Conservation (phyloP, 129 eudicot genomes). For the Helianthus tuberosus region DNA sequence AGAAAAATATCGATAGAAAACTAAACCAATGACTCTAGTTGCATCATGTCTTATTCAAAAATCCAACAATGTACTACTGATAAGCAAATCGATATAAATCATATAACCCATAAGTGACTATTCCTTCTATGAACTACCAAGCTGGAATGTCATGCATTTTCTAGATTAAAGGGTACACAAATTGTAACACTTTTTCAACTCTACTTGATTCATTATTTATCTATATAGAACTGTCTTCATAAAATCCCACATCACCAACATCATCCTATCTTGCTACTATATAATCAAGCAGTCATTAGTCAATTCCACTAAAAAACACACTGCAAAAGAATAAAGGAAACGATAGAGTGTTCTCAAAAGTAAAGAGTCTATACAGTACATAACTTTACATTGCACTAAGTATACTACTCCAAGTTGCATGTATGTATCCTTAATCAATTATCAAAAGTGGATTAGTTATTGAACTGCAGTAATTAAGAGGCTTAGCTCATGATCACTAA, state of each 20-base stretch:
- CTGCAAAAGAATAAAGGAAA: background rate
- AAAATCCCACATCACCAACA: slow-evolving; percentile 7
- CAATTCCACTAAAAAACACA: background rate
- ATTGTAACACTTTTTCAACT: background rate
- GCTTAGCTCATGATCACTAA: slow-evolving; percentile 1
- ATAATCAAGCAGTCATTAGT: slow-evolving; percentile 9
- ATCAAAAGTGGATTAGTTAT: background rate
- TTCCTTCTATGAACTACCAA: slow-evolving; percentile 19
- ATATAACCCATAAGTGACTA: background rate
- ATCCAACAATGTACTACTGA: background rate
- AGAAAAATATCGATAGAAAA: background rate
- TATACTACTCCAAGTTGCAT: background rate
- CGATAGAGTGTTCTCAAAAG: background rate
- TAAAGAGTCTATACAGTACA: background rate
- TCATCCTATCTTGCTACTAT: background rate
- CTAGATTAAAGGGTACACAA: slow-evolving; percentile 3
- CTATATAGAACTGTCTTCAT: background rate
- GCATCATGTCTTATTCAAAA: background rate
- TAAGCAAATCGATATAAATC: background rate
- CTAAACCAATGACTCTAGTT: background rate
- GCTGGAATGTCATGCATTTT: background rate
- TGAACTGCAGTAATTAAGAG: background rate
- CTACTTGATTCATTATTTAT: background rate
- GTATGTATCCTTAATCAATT: background rate
- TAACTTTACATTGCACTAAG: background rate